Evolutionary conservation across 805 yeast species (phyloP), one percentile per base, ranked within the genome.

Genomic region (Cyberlindnera euphorbiiphila): DNA sequence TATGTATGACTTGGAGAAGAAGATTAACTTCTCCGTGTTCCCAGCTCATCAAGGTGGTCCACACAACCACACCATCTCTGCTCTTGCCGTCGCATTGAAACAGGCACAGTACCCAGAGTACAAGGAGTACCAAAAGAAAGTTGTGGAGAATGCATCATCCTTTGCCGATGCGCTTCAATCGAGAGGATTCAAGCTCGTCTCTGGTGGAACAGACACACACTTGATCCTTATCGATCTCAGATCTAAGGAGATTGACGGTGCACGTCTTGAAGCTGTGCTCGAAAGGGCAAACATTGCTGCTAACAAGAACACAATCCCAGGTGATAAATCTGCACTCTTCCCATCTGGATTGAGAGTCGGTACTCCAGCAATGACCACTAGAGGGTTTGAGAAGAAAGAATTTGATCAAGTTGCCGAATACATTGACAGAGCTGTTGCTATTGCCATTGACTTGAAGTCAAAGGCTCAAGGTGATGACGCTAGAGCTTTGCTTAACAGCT

Each of bases 31-130:
- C 66, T 88, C 97, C 9, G 98, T 93, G 38, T 93, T 93, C 91
- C 98, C 98, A 57, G 98, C 96, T 52, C 98, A 93, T 69, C 98
- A 93, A 74, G 98, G 98, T 74, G 98, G 98, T 63, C 98, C 98
- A 56, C 98, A 93, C 71, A 93, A 93, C 75, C 98, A 93, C 71
- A 93, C 98, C 51, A 93, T 93, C 62, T 83, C 97, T 53, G 98
- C 98, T 24, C 71, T 93, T 57, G 97, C 98, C 13, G 93, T 89
- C 48, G 98, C 98, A 36, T 78, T 93, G 62, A 88, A 88, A 64
- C 98, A 93, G 72, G 94, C 96, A 44, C 73, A 78, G 48, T 71
- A 86, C 36, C 95, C 94, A 43, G 97, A 89, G 65, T 93, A 82
- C 71, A 84, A 77, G 64, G 84, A 77, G 59, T 91, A 91, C 71